phyloP scores from a whole-genome alignment of 2,329 filamentous ascomycete genomes.

The Botrytis tulipae region DNA sequence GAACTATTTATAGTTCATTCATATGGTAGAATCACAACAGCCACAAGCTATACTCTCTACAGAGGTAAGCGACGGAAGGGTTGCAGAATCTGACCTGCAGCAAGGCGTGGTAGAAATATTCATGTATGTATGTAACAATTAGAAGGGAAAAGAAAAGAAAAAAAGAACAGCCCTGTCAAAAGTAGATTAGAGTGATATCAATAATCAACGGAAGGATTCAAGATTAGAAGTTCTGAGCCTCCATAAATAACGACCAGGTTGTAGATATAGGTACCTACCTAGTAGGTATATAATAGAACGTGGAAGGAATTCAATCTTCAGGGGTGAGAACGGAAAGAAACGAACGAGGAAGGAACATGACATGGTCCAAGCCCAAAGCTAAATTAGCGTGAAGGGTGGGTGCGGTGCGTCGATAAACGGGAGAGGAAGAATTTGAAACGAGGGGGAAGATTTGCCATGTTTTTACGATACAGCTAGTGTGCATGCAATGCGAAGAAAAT shows the following conservation, averaged over 20 bases:
- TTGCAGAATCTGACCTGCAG: conserved; percentile 16
- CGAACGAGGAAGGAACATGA: background rate
- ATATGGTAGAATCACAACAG: background rate
- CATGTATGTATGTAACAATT: background rate
- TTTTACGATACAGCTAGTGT: background rate
- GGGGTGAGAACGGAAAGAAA: conserved; percentile 1
- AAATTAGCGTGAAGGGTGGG: background rate
- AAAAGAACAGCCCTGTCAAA: background rate
- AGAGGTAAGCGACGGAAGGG: conserved; percentile 14
- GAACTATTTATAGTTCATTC: conserved; percentile 13
- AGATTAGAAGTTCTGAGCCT: background rate
- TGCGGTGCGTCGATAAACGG: conserved; percentile 3
- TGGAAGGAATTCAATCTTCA: background rate
- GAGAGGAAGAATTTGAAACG: conserved; percentile 13
- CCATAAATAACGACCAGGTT: background rate
- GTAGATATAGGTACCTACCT: background rate
- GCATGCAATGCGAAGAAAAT: background rate
- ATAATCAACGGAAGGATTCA: background rate
- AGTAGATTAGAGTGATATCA: background rate
- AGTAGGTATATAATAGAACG: background rate
- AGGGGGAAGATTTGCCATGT: conserved; percentile 16
- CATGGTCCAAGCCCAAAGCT: conserved; percentile 4
- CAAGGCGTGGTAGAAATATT: conserved; percentile 1
- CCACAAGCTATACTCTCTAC: conserved; percentile 3
- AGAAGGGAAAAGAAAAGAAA: background rate